Base-by-base conservation (phyloP, 257 asterid genomes). In the Ophiorrhiza pumila region DNA sequence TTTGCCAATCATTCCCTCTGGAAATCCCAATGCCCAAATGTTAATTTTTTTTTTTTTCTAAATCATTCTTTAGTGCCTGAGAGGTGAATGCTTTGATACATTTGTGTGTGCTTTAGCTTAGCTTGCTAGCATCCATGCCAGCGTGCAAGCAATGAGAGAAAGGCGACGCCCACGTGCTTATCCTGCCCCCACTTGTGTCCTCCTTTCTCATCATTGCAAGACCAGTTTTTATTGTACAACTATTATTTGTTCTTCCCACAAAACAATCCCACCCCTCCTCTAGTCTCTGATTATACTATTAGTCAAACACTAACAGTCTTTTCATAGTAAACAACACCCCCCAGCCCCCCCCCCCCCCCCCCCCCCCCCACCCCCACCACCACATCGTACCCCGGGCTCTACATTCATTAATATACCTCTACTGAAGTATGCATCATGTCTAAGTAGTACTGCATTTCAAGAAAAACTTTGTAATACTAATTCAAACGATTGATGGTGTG, bases 101-200 rank as follows among this genome's bases (percentile, higher is more conserved):
- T 47, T 25, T 41, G 47, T 27, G 41, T 25, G n/a, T n/a, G 45
- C 53, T 25, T 65, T 22, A 69, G 73, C 12, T 34, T 56, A 41
- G 69, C 49, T 76, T 75, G 78, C 60, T 71, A 75, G 65, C 42
- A 56, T 73, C 83, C 83, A 80, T 82, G 87, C 69, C 91, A 87
- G 90, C 88, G 87, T 85, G 93, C 86, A 75, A 76, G 89, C 67
- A 86, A 87, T 74, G 91, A 84, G 84, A 81, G 89, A 88, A 84
- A 82, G 90, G 85, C 80, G 82, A 83, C 46, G 77, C 79, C 86
- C 96, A 88, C 89, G 91, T 90, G 89, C 86, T 85, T 87, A 83
- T 82, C 84, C 71, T 76, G 84, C 76, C 82, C 87, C 89, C 83
- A 85, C 92, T 78, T 55, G 69, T 76, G 83, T 76, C 80, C 82